Evolutionary conservation across 2,329 filamentous ascomycete genomes (phyloP).

Genomic region (Claviceps cyperi): DNA sequence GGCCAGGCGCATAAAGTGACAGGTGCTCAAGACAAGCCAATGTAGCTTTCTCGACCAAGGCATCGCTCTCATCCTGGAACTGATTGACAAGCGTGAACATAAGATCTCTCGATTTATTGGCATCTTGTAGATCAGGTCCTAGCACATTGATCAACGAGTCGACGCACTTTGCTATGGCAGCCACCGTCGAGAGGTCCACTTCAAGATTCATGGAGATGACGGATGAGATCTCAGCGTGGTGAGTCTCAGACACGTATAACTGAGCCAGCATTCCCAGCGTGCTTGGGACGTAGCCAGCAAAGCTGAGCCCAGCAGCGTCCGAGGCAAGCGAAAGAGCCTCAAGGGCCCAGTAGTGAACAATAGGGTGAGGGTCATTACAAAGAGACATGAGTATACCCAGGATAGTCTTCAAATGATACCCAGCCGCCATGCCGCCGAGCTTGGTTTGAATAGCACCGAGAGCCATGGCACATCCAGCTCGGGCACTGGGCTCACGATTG

Average conservation of each 20-base stretch:
- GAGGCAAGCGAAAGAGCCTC: conserved; percentile 77
- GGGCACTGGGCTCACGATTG: conserved; percentile 83
- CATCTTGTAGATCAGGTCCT: conserved; percentile 86
- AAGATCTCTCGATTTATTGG: conserved; percentile 79
- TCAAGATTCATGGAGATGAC: conserved; percentile 82
- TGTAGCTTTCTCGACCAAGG: conserved; percentile 59
- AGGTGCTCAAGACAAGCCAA: conserved; percentile 80
- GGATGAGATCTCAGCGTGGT: conserved; percentile 70
- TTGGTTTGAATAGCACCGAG: conserved; percentile 88
- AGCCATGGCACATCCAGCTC: conserved; percentile 88
- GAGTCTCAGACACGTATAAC: conserved; percentile 79
- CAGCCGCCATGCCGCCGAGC: conserved; percentile 93
- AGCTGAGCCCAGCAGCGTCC: conserved; percentile 83
- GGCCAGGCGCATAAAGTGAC: conserved; percentile 76
- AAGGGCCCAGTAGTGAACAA: conserved; percentile 92
- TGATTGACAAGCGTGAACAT: conserved; percentile 76
- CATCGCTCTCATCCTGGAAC: conserved; percentile 62
- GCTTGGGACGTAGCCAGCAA: conserved; percentile 78
- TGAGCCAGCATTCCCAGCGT: conserved; percentile 90
- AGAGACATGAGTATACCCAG: conserved; percentile 97
- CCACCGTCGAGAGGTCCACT: conserved; percentile 66
- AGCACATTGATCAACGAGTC: conserved; percentile 96
- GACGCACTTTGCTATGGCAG: conserved; percentile 73
- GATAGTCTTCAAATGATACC: conserved; percentile 91
- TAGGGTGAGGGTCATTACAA: conserved; percentile 86